A percentile compares a stretch with the other conserved stretches of the same genome.
Conservation (phyloP, 306 rosid genomes). For the Dryas alaskensis region DNA sequence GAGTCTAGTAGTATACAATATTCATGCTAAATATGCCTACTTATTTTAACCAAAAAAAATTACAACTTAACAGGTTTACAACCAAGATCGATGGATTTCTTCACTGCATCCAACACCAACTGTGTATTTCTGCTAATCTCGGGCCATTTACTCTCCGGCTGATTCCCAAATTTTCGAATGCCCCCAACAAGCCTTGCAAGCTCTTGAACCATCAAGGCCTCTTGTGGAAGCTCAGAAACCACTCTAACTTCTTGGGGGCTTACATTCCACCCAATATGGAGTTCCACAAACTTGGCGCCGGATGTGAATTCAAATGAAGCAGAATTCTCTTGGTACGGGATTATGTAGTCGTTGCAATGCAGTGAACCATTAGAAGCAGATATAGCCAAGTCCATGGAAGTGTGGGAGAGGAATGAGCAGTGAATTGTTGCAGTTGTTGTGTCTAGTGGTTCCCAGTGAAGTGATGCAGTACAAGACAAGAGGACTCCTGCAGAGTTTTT, state of each 20-base stretch:
- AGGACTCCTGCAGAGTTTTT: slow-evolving; percentile 54
- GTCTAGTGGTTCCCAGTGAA: slow-evolving; percentile 52
- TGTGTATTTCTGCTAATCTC: slow-evolving; percentile 65
- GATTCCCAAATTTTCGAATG: slow-evolving; percentile 34
- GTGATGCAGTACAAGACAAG: slow-evolving; percentile 53
- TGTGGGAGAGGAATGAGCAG: slow-evolving; percentile 64
- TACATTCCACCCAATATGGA: slow-evolving; percentile 60
- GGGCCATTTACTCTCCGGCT: slow-evolving; percentile 58
- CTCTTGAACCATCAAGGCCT: slow-evolving; percentile 72
- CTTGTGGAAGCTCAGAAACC: slow-evolving; percentile 58
- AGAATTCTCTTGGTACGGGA: slow-evolving; percentile 52
- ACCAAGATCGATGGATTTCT: slow-evolving; percentile 58
- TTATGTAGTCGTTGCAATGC: slow-evolving; percentile 53
- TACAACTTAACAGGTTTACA: slow-evolving; percentile 50
- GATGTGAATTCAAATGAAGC: slow-evolving; percentile 50
- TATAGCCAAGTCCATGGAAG: slow-evolving; percentile 61
- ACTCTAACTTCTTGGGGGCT: slow-evolving; percentile 51
- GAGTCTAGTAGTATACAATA: not conserved
- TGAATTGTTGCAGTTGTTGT: slow-evolving; percentile 52
- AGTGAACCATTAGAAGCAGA: slow-evolving; percentile 54
- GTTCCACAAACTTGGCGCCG: slow-evolving; percentile 60
- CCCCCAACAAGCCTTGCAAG: slow-evolving; percentile 45
- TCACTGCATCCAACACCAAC: slow-evolving; percentile 65
- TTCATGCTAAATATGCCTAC: not conserved
- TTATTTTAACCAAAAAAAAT: not conserved